phyloP scores from a whole-genome alignment of 441 rosid genomes.

The Biscutella laevigata region DNA sequence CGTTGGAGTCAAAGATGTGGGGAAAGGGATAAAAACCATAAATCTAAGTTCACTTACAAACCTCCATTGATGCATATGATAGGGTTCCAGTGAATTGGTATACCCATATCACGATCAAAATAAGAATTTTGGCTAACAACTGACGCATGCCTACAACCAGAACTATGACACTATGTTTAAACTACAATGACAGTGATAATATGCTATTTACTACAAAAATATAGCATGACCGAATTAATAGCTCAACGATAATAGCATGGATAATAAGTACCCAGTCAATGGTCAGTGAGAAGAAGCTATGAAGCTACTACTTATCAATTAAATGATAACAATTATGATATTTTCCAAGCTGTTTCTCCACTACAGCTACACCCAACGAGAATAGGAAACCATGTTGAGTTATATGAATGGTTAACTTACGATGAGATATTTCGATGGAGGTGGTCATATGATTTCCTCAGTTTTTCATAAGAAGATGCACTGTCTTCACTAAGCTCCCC shows the following conservation, averaged over 20 bases:
- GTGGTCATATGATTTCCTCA: constrained; percentile 89
- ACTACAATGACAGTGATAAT: neutral
- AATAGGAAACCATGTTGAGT: constrained; percentile 16
- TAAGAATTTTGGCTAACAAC: neutral
- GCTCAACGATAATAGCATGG: neutral
- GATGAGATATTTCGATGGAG: constrained; percentile 83
- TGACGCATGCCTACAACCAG: neutral
- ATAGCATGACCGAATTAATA: neutral
- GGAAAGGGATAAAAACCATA: neutral
- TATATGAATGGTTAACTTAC: constrained; percentile 50
- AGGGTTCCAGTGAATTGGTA: neutral
- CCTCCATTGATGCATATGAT: neutral
- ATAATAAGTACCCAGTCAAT: neutral
- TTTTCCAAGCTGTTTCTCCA: neutral
- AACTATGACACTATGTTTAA: neutral
- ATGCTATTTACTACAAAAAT: neutral
- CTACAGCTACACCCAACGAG: constrained; percentile 6
- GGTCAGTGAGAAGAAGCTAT: constrained; percentile 14
- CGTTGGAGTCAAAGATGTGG: constrained; percentile 7
- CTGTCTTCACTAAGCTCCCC: constrained; percentile 98
- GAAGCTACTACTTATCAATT: neutral
- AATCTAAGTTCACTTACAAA: constrained; percentile 11
- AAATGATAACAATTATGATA: neutral
- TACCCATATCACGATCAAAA: neutral
- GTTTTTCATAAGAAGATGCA: constrained; percentile 82